A percentile compares a stretch with the other conserved stretches of the same genome.
Evolutionary conservation across 2,329 filamentous ascomycete genomes (phyloP).

Genomic region (Colletotrichum truncatum): DNA sequence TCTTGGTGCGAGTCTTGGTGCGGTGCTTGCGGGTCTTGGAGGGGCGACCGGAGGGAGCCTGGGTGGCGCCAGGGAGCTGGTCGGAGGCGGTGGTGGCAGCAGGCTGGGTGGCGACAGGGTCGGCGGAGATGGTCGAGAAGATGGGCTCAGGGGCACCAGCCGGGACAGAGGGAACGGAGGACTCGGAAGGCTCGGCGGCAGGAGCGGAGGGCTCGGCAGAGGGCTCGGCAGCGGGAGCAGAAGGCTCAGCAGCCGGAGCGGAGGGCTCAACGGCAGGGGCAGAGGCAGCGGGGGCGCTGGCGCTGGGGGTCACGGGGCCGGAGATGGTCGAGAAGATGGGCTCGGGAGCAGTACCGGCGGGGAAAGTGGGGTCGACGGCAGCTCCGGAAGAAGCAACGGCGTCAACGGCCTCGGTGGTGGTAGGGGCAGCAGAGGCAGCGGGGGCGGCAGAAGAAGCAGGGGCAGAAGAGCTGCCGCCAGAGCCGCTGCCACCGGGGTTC

Average conservation of each 20-base stretch:
- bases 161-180: slow-evolving; percentile 5
- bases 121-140: slow-evolving; percentile 9
- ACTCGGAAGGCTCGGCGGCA: too few relatives aligned
- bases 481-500: slow-evolving; percentile 48
- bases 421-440: neutral
- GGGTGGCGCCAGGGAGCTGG: slow-evolving; percentile 6
- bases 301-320: slow-evolving; percentile 7
- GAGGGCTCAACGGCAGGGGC: neutral
- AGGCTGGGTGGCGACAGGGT: neutral
- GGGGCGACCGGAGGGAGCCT: neutral
- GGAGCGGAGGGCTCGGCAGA: neutral
- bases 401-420: slow-evolving; percentile 5
- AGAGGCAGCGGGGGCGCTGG: slow-evolving; percentile 1
- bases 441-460: slow-evolving; percentile 34
- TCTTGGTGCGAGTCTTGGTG: slow-evolving; percentile 8
- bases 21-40: slow-evolving; percentile 13
- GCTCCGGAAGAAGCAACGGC: neutral
- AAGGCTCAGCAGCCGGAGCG: neutral
- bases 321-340: slow-evolving; percentile 20
- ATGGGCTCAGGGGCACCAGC: slow-evolving; percentile 1
- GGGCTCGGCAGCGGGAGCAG: neutral
- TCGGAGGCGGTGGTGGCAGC: neutral
- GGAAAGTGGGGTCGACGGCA: slow-evolving; percentile 10
- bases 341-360: slow-evolving; percentile 6
- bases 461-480: slow-evolving; percentile 42